Percentiles rank a stretch among this genome's conserved stretches.
Conservation (phyloP, 371 early-diverging fungal genomes). For the Saksenaea vasiformis region DNA sequence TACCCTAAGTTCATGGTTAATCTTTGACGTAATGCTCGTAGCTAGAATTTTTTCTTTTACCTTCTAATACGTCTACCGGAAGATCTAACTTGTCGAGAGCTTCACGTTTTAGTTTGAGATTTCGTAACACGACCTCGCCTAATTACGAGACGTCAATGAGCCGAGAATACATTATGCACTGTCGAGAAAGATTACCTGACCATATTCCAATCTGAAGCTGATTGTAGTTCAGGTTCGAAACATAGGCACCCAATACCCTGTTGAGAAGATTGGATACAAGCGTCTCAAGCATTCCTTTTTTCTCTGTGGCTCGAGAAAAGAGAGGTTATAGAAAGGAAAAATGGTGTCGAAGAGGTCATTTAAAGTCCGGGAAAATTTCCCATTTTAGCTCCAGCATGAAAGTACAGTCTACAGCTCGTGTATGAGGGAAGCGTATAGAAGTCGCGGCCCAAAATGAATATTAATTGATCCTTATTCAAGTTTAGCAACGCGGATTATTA, state of each 20-base stretch:
- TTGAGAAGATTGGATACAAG: constrained; percentile 89
- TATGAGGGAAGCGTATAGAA: no score
- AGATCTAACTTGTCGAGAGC: constrained; percentile 93
- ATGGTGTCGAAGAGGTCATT: not conserved
- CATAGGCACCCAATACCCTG: constrained; percentile 93
- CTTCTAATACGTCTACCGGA: constrained; percentile 93
- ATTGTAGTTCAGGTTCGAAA: constrained; percentile 91
- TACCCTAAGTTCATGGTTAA: constrained; percentile 10
- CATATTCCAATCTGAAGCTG: constrained; percentile 97
- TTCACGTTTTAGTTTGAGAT: constrained; percentile 86
- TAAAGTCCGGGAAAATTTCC: not conserved
- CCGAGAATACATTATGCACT: not conserved
- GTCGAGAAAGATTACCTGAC: constrained; percentile 70
- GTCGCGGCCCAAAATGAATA: no score
- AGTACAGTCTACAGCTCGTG: no score
- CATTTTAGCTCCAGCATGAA: not conserved
- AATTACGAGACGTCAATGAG: not conserved
- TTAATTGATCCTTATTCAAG: no score
- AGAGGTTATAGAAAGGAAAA: not conserved
- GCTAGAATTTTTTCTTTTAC: constrained; percentile 47
- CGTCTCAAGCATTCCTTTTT: constrained; percentile 81
- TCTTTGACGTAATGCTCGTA: not conserved
- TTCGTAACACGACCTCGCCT: constrained; percentile 95
- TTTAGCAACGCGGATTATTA: no score
- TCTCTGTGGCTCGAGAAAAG: constrained; percentile 2